Conservation (phyloP, 2,329 filamentous ascomycete species). For the Fusarium buharicum region DNA sequence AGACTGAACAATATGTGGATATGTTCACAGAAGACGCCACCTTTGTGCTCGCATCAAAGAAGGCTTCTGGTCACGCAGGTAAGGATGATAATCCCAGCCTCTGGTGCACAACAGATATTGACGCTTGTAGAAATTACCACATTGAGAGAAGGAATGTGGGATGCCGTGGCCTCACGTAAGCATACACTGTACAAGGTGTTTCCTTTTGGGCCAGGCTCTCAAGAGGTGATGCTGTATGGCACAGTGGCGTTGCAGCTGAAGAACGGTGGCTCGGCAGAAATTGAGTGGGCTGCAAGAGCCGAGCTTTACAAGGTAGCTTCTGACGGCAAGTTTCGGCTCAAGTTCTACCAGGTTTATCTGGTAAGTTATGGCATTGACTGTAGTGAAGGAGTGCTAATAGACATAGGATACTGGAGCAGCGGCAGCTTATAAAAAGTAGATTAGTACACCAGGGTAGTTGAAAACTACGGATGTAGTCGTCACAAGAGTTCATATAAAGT, state of each 20-base stretch:
- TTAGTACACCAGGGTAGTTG: conserved; percentile 56
- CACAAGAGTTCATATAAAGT: too few species aligned
- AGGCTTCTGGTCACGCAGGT: conserved; percentile 23
- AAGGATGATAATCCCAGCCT: rapidly evolving
- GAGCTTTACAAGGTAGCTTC: conserved; percentile 12
- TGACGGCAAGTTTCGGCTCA: conserved; percentile 33
- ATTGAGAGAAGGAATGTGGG: conserved; percentile 34
- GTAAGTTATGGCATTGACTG: neutral
- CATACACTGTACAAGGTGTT: conserved; percentile 29
- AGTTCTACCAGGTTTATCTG: conserved; percentile 35
- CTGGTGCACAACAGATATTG: neutral
- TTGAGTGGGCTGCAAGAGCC: conserved; percentile 34
- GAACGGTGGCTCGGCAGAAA: conserved; percentile 29
- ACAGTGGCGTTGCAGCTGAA: conserved; percentile 31
- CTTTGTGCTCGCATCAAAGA: conserved; percentile 30
- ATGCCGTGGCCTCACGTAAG: conserved; percentile 32
- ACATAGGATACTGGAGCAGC: conserved; percentile 29
- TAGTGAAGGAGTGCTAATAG: neutral
- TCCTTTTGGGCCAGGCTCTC: conserved; percentile 20
- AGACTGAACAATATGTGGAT: conserved; percentile 31
- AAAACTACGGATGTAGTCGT: too few species aligned
- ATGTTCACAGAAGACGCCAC: conserved; percentile 29
- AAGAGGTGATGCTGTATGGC: conserved; percentile 34
- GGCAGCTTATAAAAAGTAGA: conserved; percentile 27
- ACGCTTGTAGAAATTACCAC: conserved; percentile 26